Evolutionary conservation across 257 asterid genomes (phyloP), one percentile per base, ranked within the genome.

Genomic region (Salvia hispanica): DNA sequence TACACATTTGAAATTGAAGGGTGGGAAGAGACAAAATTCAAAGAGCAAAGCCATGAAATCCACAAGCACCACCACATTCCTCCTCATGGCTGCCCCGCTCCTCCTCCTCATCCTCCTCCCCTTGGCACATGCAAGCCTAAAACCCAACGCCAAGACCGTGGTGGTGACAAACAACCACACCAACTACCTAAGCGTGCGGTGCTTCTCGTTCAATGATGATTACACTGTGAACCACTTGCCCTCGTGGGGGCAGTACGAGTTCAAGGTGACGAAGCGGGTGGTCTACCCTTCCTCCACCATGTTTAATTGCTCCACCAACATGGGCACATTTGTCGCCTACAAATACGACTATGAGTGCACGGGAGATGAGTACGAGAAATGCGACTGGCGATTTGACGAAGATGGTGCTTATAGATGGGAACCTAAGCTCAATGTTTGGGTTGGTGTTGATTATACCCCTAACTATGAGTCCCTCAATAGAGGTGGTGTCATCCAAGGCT

Each of bases 231-330:
- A 7, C 9, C 96, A 84, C 76, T 68, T 88, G 28, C 58, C 62
- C 3, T 62, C 93, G 0, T 73, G 81, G 80, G 75, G 70, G 0
- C 73, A 47, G 3, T 84, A 67, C 79, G 48, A 56, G 67, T 77
- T 86, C 73, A 70, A 10, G 0, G 79, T 86, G 61, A 63, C 0
- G 3, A 73, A 51, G 44, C 64, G 79, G 0, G 7, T 9, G 0
- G 4, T 84, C 7, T 84, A 71, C 73, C 85, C 87, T 33, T 84
- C 90, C 0, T 62, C 87, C 66, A 82, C 96, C 52, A 84, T 86
- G 95, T 89, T 74, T 81, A 89, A 89, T 72, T 89, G 96, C 84
- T 85, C 95, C 45, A 90, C 96, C 67, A 90, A 90, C 28, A 83
- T 90, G 85, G 93, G 91, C 56, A 88, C 86, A 0, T 85, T 90